Evolutionary conservation across 345 rosid genomes (phyloP), one percentile per base, ranked within the genome.

Genomic region (Eucalyptus lansdowneana): DNA sequence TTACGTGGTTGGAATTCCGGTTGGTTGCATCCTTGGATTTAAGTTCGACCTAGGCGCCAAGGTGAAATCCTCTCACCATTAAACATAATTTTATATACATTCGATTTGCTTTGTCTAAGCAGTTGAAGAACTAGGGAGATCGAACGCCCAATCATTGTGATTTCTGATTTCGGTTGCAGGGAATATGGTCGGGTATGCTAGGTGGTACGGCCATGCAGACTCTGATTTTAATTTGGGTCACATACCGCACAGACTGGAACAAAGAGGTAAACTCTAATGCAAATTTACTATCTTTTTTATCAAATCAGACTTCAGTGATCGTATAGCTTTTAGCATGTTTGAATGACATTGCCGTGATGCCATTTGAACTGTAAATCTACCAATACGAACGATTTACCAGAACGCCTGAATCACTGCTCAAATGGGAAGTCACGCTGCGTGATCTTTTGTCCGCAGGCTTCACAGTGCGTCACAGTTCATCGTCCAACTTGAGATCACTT

Each of bases 141-240:
- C 25, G 14, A 34, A 19, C 11, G 54, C 62, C 44, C 14, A 40
- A 42, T 40, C 47, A 76, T 86, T 86, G 56, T n/a, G 53, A 17
- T 47, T 9, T 24, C 37, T 31, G n/a, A 37, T 86, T 50, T n/a
- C 21, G 37, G 27, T 44, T 86, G 27, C 54, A 93, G 95, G 95
- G 95, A 27, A 91, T 92, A 90, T 93, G 95, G 95, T 29, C 89
- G 5, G 95, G 95, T 62, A 93, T 93, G 95, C 87, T 92, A 4
- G 94, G 93, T 9, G 95, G 95, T 16, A 92, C 93, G 1, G 3
- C 88, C 24, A 90, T 93, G 92, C 95, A 93, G 54, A 93, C 94
- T 24, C 4, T 91, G 16, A 91, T 92, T 13, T 72, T 93, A 34
- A 25, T 93, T 14, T 93, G 94, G 94, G 87, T 89, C 9, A 93